Conservation (phyloP, 352 stramenopile genomes). For the Halophytophthora polymorphica region DNA sequence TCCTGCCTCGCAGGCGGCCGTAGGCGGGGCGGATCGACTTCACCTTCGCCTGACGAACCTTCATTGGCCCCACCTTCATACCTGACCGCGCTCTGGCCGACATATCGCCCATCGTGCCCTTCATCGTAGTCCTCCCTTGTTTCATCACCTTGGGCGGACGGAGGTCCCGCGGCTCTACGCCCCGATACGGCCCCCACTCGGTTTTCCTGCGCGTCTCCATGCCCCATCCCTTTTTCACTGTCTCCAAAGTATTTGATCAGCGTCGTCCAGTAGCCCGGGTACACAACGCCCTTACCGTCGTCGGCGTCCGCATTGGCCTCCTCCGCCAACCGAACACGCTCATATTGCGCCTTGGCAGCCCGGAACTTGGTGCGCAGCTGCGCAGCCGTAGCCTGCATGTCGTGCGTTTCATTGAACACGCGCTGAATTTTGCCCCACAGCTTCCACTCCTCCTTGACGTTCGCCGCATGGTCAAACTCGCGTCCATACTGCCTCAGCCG, state of each 20-base stretch:
- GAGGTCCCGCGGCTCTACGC: constrained; percentile 1
- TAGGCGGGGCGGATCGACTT: too few relatives aligned
- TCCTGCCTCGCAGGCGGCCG: too few relatives aligned
- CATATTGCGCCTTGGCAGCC: constrained; percentile 21
- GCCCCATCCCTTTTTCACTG: not conserved
- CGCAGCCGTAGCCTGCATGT: constrained; percentile 10
- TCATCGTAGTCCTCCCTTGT: too few relatives aligned
- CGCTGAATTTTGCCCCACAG: constrained; percentile 17
- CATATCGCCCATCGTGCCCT: too few relatives aligned
- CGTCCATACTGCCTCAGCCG: constrained; percentile 16
- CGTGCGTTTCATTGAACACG: constrained; percentile 19
- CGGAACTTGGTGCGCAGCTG: constrained; percentile 26
- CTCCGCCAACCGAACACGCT: constrained; percentile 12
- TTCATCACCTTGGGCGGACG: too few relatives aligned
- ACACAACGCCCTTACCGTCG: constrained; percentile 16
- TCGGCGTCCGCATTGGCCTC: constrained; percentile 5
- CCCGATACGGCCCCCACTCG: not conserved
- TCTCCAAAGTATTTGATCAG: constrained; percentile 24
- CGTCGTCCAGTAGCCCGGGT: constrained; percentile 24
- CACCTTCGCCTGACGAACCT: too few relatives aligned
- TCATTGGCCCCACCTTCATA: too few relatives aligned
- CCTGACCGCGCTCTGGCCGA: too few relatives aligned
- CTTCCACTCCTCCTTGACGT: constrained; percentile 12
- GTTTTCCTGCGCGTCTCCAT: constrained; percentile 2
- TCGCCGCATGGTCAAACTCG: constrained; percentile 11